A percentile compares a stretch with the other conserved stretches of the same genome.
Conservation (phyloP, 176 grass and related monocot species). For the Rhynchospora breviuscula region DNA sequence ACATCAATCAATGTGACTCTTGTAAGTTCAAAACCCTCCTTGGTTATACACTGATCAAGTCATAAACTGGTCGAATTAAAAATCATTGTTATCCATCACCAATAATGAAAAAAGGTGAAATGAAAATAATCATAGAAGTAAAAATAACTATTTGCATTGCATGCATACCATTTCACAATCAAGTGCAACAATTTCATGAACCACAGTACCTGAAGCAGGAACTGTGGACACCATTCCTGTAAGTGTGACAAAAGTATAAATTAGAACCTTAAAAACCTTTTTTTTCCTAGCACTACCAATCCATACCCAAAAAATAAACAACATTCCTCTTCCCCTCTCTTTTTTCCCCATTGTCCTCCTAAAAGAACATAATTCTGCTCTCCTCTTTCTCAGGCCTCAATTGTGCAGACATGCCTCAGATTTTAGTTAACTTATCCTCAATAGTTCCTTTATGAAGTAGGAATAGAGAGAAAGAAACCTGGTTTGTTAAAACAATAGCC, state of each 20-base stretch:
- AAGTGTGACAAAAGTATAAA: conserved; percentile 22
- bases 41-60: conserved; percentile 70
- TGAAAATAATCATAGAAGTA: conserved; percentile 17
- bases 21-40: conserved; percentile 91
- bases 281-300: not conserved
- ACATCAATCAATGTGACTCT: conserved; percentile 88
- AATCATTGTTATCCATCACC: conserved; percentile 8
- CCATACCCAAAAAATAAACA: not conserved
- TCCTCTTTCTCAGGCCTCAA: not conserved
- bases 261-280: not conserved
- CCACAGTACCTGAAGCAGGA: conserved; percentile 47
- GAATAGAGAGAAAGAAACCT: conserved; percentile 32
- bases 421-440: not conserved
- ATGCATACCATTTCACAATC: conserved; percentile 93
- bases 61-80: conserved; percentile 23
- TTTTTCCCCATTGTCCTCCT: not conserved
- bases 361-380: not conserved
- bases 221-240: conserved; percentile 72
- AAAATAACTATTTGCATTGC: conserved; percentile 15
- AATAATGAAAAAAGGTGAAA: not conserved
- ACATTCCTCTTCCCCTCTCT: not conserved
- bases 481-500: conserved; percentile 56
- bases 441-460: not conserved
- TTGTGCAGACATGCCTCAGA: not conserved
- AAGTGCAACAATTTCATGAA: conserved; percentile 77